Evolutionary conservation across 1,284 basidiomycete species (phyloP).

Genomic region (Cerioporus squamosus): DNA sequence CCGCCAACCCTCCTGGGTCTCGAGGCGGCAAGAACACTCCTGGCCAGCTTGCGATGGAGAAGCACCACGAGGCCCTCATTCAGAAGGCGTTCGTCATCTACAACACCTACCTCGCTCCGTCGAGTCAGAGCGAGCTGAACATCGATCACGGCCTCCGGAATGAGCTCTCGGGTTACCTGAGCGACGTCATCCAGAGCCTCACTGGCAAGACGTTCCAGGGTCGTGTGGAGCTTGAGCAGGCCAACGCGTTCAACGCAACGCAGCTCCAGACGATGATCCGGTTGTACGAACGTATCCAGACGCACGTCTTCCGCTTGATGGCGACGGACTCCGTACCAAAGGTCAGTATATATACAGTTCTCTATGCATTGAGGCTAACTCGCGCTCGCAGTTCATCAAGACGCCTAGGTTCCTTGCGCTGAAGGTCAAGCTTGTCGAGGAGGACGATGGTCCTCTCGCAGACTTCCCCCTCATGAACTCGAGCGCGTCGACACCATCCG

Average conservation of each 20-base stretch:
- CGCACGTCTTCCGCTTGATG: constrained; percentile 96
- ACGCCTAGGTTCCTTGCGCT: constrained; percentile 78
- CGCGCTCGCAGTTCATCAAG: constrained; percentile 72
- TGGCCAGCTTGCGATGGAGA: constrained; percentile 92
- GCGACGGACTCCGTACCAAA: constrained; percentile 97
- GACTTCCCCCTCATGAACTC: constrained; percentile 33
- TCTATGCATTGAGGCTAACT: constrained; percentile 1
- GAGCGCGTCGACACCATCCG: constrained; percentile 48
- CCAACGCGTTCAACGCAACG: constrained; percentile 83
- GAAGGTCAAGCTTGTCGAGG: constrained; percentile 73
- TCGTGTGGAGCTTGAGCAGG: constrained; percentile 79
- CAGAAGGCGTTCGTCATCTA: constrained; percentile 94
- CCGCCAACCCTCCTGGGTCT: constrained; percentile 48
- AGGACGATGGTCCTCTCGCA: constrained; percentile 52
- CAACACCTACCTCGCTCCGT: constrained; percentile 94
- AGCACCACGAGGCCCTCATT: constrained; percentile 94
- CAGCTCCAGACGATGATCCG: constrained; percentile 94
- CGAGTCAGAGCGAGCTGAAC: constrained; percentile 95
- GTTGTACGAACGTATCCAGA: constrained; percentile 95
- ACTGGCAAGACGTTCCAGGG: constrained; percentile 81
- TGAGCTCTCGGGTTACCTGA: constrained; percentile 92
- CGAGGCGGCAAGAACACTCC: constrained; percentile 56
- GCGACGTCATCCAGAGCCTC: constrained; percentile 78
- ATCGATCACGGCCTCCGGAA: constrained; percentile 97
- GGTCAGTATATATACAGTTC: constrained; percentile 47